phyloP scores from a whole-genome alignment of 352 stramenopile species.

The Blastocystis sp. region DNA sequence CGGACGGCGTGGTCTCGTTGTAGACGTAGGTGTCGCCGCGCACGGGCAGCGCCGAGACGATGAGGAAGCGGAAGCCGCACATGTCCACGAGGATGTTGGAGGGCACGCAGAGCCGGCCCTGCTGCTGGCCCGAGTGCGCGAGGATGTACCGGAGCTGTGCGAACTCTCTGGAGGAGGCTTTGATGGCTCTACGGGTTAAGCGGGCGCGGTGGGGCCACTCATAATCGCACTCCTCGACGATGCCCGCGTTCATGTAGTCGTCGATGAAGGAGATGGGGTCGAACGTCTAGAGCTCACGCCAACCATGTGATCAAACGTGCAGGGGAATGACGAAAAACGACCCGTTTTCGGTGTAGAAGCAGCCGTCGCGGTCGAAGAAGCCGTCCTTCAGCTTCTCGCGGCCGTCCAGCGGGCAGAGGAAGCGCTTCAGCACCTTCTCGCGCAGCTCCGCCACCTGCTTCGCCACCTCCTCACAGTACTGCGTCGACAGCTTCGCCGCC shows the following conservation, averaged over 20 bases:
- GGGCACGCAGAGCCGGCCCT: slow-evolving; percentile 34
- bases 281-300: slow-evolving; percentile 9
- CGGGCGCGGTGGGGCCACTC: not conserved
- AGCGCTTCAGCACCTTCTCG: slow-evolving; percentile 39
- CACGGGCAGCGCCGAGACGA: slow-evolving; percentile 53
- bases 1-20: slow-evolving; percentile 13
- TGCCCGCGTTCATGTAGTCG: slow-evolving; percentile 41
- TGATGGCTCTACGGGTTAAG: slow-evolving; percentile 10
- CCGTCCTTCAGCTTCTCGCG: slow-evolving; percentile 10
- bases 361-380: slow-evolving; percentile 34
- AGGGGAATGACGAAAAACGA: slow-evolving; percentile 60
- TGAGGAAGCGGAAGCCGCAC: slow-evolving; percentile 53
- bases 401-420: slow-evolving; percentile 25
- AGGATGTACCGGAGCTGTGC: slow-evolving; percentile 22
- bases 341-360: slow-evolving; percentile 29
- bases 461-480: slow-evolving; percentile 7
- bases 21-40: not conserved
- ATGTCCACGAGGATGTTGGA: slow-evolving; percentile 25
- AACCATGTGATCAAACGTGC: not conserved
- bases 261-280: slow-evolving; percentile 18
- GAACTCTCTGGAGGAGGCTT: slow-evolving; percentile 30
- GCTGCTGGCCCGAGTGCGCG: not conserved
- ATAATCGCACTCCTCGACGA: slow-evolving; percentile 25
- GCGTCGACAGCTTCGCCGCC: not conserved
- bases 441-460: slow-evolving; percentile 2